Evolutionary conservation across 1,284 basidiomycete genomes (phyloP), one percentile per base, ranked within the genome.

Genomic region (Boletus mariae): DNA sequence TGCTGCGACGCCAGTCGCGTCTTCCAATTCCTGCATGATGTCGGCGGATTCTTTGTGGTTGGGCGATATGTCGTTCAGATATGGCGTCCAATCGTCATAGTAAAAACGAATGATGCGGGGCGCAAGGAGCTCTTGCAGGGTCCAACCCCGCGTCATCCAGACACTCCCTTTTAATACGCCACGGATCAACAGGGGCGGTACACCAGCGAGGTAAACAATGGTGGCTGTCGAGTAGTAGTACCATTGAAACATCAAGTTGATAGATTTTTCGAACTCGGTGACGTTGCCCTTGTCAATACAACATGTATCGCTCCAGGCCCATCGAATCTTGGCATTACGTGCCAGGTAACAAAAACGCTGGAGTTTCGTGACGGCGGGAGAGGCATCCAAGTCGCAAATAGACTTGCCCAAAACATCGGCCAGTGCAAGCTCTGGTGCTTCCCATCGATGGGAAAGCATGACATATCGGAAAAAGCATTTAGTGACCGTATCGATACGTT

Each of bases 71-170:
- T 58, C 35, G 9, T 57, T 45, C 47, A 66, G n/a, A 47, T 65
- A 65, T 7, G 56, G 64, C 0, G 59, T 62, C 66, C 66, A 68
- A 38, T 66, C 56, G 44, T 53, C 37, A 15, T 51, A 46, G 44
- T 61, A 66, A 49, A 67, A 67, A 13, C 54, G 56, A 42, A 65
- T 47, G 41, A 63, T 8, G 7, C 45, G 54, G 9, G 66, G 62
- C 1, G 62, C 64, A 23, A 64, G 55, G 5, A 64, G 54, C 26
- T 65, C 63, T 34, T 68, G 63, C 4, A 68, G n/a, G 0, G 63
- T 68, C 64, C 64, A 68, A 28, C 62, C 60, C 5, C 62, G 64
- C 5, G 2, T 57, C 58, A 66, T 59, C 64, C 64, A 65, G n/a
- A 52, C 4, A 4, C 64, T 64, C 17, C 15, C 2, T 20, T 41